A percentile compares a stretch with the other conserved stretches of the same genome.
Conservation (phyloP, 2,329 filamentous ascomycete genomes). For the Colletotrichum graminicola region DNA sequence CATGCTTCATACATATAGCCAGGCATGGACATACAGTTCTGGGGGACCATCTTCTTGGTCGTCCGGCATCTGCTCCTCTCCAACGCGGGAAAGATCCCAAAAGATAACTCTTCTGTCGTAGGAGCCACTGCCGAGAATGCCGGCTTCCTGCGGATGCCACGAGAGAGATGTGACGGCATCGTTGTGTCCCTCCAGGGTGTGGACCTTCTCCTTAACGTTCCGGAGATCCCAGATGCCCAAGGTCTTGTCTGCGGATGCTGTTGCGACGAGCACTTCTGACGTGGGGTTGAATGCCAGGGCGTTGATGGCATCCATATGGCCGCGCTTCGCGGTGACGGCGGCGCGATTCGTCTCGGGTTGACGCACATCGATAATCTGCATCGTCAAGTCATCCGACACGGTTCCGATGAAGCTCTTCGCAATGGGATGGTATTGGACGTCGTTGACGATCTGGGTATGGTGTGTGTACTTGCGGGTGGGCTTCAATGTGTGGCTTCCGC, state of each 20-base stretch:
- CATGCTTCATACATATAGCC: not conserved
- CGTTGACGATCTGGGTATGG: slow-evolving; percentile 92
- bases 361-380: slow-evolving; percentile 92
- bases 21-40: slow-evolving; percentile 73
- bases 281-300: slow-evolving; percentile 94
- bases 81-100: slow-evolving; percentile 93
- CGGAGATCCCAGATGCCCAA: slow-evolving; percentile 96
- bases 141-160: slow-evolving; percentile 93
- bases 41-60: slow-evolving; percentile 95
- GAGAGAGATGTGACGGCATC: slow-evolving; percentile 92
- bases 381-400: slow-evolving; percentile 93
- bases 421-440: slow-evolving; percentile 94
- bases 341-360: slow-evolving; percentile 74
- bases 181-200: slow-evolving; percentile 88
- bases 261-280: slow-evolving; percentile 90
- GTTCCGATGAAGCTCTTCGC: slow-evolving; percentile 89
- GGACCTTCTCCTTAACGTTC: slow-evolving; percentile 89
- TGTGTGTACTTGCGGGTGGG: slow-evolving; percentile 84
- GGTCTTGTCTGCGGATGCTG: slow-evolving; percentile 94
- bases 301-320: slow-evolving; percentile 94
- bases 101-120: slow-evolving; percentile 95
- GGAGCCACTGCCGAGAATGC: slow-evolving; percentile 89
- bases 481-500: slow-evolving; percentile 76
- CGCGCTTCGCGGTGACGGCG: slow-evolving; percentile 76
- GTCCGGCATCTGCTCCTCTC: slow-evolving; percentile 94